Base-by-base conservation (phyloP, 1,284 basidiomycete species). In the Pholiota adiposa region DNA sequence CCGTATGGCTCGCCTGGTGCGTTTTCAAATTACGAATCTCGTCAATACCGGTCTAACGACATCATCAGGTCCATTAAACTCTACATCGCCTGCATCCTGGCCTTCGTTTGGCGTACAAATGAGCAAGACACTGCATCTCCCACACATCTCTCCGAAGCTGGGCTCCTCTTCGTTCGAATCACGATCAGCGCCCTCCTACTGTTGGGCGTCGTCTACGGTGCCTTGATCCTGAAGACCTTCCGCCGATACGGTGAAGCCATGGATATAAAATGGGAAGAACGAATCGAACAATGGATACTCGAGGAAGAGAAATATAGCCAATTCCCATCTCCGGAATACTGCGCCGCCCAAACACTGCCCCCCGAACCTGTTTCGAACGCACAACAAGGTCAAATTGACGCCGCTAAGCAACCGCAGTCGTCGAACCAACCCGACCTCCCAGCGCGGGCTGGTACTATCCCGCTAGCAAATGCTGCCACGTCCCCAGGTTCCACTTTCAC, bases 111-210 rank as follows among this genome's bases (percentile, higher is more conserved):
- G 86, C 79, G 82, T 38, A 79, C 79, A 7, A 38, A 38, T n/a
- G 5, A 4, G 4, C 7, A 7, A 38, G 14, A 38, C 14, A 4
- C 36, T 4, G 14, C 4, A 16, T 12, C 36, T 38, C 6, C 36
- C 16, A 9, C 14, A 38, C 83, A 71, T 43, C 76, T 74, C 0
- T 90, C 92, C 4, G 79, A 74, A 36, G 82, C 83, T n/a, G 77
- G 62, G 21, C 94, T 84, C 23, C 72, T 72, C 44, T 82, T 79
- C 19, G 80, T 80, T 55, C 75, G 74, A 4, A 94, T 81, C n/a
- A 87, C 78, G 4, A 94, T 77, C 65, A 93, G 94, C 65, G 90
- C 83, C 2, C 83, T 87, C 25, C 69, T 75, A 16, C 83, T 79
- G 6, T 69, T 66, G 1, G 63, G 36, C 56, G 12, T 75, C 65